Evolutionary conservation across 2,329 filamentous ascomycete species (phyloP), one percentile per base, ranked within the genome.

Genomic region (Ceratocystis albifundus): DNA sequence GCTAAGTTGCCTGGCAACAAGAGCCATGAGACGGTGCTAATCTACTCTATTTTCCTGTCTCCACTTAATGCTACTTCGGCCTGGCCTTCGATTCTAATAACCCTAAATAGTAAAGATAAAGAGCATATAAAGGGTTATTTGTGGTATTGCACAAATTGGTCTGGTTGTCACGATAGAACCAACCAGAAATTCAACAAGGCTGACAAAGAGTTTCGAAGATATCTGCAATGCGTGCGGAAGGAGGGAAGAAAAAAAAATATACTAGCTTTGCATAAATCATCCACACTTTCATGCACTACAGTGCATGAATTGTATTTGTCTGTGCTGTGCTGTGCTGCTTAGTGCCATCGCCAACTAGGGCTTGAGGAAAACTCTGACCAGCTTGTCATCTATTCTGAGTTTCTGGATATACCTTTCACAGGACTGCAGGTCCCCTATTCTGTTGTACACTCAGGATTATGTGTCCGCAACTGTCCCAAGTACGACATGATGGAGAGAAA

Each of bases 1-100:
- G 55, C 4, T 7, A 53, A 59, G 55, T 59, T 59, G 55, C 55
- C 55, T n/a, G 55, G 55, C 55, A 59, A 59, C 55, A 59, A n/a
- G 15, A 20, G n/a, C 15, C 20, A 30, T 20, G 22, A n/a, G 30
- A 4, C 8, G 28, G 55, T 59, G 28, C 28, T n/a, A 59, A 59
- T 32, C 28, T 32, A 41, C 36, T 41, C 12, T 2, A 36, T 32
- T 6, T 59, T n/a, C 20, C n/a, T n/a, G n/a, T 28, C 28, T n/a
- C 55, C 55, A 36, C 25, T 59, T 12, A 5, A 15, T 53, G 10
- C 15, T 28, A 20, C 22, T 53, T 53, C 22, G n/a, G 48, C 6
- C 5, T 50, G n/a, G 3, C 8, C 20, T 32, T 57, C 20, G 25
- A 20, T 59, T n/a, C 17, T 30, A 4, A 6, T 1, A 59, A 59